phyloP scores from a whole-genome alignment of 2,329 filamentous ascomycete species.

The Cordyceps cateniannulata region DNA sequence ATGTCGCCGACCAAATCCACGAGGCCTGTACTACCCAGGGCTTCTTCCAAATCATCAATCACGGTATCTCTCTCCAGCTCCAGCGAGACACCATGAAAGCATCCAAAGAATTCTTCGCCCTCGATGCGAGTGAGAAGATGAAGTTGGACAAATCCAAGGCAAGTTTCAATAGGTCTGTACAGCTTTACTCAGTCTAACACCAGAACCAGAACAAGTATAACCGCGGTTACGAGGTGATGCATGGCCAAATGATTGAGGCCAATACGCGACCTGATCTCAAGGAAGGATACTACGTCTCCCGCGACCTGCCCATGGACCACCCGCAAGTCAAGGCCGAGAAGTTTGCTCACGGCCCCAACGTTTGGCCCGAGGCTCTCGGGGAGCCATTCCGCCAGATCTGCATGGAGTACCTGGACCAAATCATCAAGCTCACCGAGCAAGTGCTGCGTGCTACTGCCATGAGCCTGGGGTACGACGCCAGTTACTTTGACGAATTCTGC shows the following conservation, averaged over 20 bases:
- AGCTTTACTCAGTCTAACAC: constrained; percentile 8
- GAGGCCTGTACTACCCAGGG: constrained; percentile 39
- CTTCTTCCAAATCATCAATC: constrained; percentile 47
- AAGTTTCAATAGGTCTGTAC: no score
- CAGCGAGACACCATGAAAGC: constrained; percentile 35
- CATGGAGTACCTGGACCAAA: constrained; percentile 33
- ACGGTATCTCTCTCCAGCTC: constrained; percentile 34
- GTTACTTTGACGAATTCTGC: constrained; percentile 37
- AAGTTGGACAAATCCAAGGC: constrained; percentile 26
- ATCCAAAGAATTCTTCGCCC: constrained; percentile 40
- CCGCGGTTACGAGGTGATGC: constrained; percentile 44
- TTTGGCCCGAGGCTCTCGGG: constrained; percentile 34
- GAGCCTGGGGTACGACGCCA: constrained; percentile 33
- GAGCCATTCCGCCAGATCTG: constrained; percentile 30
- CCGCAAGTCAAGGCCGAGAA: constrained; percentile 32
- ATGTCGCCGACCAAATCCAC: constrained; percentile 30
- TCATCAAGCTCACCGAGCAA: constrained; percentile 32
- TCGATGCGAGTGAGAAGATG: constrained; percentile 39
- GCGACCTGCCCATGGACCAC: constrained; percentile 34
- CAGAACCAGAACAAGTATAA: constrained; percentile 31
- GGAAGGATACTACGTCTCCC: constrained; percentile 31
- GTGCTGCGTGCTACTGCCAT: constrained; percentile 36
- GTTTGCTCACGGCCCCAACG: constrained; percentile 34
- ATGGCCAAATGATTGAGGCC: constrained; percentile 38
- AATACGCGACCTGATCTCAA: constrained; percentile 40